Evolutionary conservation across 2,329 filamentous ascomycete species (phyloP).

Genomic region (Diaporthe sp.): DNA sequence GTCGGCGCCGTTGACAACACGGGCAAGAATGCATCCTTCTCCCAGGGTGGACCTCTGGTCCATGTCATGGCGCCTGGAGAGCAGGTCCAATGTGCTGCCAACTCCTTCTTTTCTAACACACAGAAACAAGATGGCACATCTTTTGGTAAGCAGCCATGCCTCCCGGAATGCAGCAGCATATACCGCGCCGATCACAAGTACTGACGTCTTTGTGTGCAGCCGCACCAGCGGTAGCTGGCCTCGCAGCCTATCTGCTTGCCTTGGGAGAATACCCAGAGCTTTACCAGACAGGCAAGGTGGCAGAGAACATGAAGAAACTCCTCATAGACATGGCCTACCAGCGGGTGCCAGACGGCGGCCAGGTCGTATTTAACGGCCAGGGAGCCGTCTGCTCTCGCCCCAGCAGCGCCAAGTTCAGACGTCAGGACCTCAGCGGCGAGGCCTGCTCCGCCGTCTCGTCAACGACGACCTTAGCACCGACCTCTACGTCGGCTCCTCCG

Average conservation of each 20-base stretch:
- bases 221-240: slow-evolving; percentile 11
- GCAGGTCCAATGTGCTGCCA: slow-evolving; percentile 11
- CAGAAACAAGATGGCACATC: slow-evolving; percentile 22
- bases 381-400: slow-evolving; percentile 7
- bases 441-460: slow-evolving; percentile 3
- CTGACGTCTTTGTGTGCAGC: not conserved
- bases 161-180: not conserved
- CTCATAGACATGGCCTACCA: slow-evolving; percentile 20
- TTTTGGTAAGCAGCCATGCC: not conserved
- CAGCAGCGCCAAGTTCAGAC: slow-evolving; percentile 7
- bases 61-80: slow-evolving; percentile 12
- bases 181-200: not conserved
- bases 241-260: slow-evolving; percentile 17
- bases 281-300: slow-evolving; percentile 15
- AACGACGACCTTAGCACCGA: not conserved
- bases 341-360: not conserved
- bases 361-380: slow-evolving; percentile 11
- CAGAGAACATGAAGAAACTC: slow-evolving; percentile 17
- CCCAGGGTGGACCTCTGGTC: slow-evolving; percentile 5
- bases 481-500: not conserved
- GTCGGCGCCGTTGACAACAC: slow-evolving; percentile 19
- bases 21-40: slow-evolving; percentile 16
- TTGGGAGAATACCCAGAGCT: slow-evolving; percentile 21
- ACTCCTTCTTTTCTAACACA: not conserved
- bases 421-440: slow-evolving; percentile 15